These are phyloP conservation scores for Auricularia cornea DNA, from an alignment of 768 basidiomycete genomes.

Conservation along the genomic window DNA sequence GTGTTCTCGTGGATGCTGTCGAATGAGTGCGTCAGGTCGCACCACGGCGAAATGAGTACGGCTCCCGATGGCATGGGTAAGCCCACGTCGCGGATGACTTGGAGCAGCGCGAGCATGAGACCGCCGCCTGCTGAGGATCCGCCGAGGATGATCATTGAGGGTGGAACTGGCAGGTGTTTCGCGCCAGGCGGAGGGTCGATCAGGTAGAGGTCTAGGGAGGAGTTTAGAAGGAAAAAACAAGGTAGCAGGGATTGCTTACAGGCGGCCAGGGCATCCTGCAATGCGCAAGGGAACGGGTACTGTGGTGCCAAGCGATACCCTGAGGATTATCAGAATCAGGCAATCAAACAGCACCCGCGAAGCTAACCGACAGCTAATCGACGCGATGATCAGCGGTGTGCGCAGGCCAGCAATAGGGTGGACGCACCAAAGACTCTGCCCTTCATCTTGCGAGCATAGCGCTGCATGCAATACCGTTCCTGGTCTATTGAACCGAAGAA, in stretches of 20 bases:
- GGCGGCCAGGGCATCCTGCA: conserved; percentile 84
- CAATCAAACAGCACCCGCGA: no score
- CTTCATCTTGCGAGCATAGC: conserved; percentile 85
- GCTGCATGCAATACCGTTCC: conserved; percentile 21
- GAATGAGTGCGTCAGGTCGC: conserved; percentile 92
- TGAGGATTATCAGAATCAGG: not conserved
- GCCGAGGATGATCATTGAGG: conserved; percentile 72
- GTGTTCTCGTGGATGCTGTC: conserved; percentile 82
- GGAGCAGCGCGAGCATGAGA: conserved; percentile 71
- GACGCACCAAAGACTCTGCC: conserved; percentile 62
- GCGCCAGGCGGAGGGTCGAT: conserved; percentile 79
- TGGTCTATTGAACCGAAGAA: conserved; percentile 77
- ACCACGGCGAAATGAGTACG: conserved; percentile 89
- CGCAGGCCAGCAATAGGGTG: not conserved
- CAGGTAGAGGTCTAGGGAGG: conserved; percentile 67
- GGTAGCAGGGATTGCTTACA: conserved; percentile 39
- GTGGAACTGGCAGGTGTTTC: conserved; percentile 69
- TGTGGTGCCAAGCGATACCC: conserved; percentile 75
- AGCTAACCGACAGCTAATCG: conserved; percentile 42
- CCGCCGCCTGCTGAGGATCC: conserved; percentile 96
- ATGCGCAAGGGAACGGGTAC: conserved; percentile 89
- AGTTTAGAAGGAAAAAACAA: not conserved
- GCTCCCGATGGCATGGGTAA: conserved; percentile 83
- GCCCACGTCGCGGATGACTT: conserved; percentile 63
- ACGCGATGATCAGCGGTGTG: not conserved